Conservation (phyloP, 768 basidiomycete species). For the Coprinopsis sp. region DNA sequence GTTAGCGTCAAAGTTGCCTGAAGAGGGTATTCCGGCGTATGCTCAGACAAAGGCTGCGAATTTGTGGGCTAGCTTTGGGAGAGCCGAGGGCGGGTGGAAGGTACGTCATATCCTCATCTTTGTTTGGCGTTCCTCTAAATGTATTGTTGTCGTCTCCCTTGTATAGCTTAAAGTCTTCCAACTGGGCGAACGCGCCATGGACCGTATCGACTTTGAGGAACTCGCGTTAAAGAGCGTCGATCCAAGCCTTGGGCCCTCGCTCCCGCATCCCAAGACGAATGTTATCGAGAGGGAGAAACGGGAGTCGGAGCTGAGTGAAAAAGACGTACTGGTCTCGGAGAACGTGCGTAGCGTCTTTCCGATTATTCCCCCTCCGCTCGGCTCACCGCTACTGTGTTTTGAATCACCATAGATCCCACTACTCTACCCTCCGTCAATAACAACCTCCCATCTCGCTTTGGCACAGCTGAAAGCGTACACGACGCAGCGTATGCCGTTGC, state of each 20-base stretch:
- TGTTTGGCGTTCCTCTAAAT: background rate
- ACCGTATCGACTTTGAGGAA: conserved; percentile 78
- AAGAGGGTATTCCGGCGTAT: conserved; percentile 46
- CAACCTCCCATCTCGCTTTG: conserved; percentile 30
- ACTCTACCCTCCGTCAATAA: conserved; percentile 49
- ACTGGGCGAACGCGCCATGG: conserved; percentile 62
- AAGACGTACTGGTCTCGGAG: conserved; percentile 5
- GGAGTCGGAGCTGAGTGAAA: conserved; percentile 7
- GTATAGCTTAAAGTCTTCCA: conserved; percentile 54
- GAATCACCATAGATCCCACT: conserved; percentile 51
- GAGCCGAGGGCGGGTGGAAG: conserved; percentile 70
- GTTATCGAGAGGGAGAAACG: too few species aligned
- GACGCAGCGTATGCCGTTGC: conserved; percentile 52
- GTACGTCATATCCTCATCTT: conserved; percentile 36
- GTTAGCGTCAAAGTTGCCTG: conserved; percentile 27
- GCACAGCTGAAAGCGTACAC: conserved; percentile 49
- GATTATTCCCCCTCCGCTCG: too few species aligned
- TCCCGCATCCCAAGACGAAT: conserved; percentile 25
- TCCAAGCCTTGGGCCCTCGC: conserved; percentile 58
- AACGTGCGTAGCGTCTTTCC: too few species aligned
- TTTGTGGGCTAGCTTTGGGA: conserved; percentile 66
- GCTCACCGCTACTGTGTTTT: too few species aligned
- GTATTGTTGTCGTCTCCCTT: background rate
- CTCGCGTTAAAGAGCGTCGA: conserved; percentile 69
- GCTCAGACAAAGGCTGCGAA: conserved; percentile 46